Evolutionary conservation across 257 asterid species (phyloP).

Genomic region (Solanum chmielewskii): DNA sequence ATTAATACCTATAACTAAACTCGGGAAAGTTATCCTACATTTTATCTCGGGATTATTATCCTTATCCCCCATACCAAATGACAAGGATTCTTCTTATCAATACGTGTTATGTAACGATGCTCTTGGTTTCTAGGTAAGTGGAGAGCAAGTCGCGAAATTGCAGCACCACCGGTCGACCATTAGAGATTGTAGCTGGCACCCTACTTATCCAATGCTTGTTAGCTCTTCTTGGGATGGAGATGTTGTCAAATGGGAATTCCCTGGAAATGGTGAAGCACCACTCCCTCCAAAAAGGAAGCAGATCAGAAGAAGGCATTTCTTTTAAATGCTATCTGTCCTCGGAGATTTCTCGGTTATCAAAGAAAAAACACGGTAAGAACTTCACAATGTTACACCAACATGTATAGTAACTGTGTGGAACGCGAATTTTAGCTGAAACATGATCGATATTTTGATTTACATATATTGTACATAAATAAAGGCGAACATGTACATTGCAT

Average conservation of each 20-base stretch:
- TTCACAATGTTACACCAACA: neutral
- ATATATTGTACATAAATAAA: neutral
- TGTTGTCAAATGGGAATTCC: constrained; percentile 64
- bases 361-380: no score
- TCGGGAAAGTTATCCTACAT: neutral
- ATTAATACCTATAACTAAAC: neutral
- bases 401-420: neutral
- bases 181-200: constrained; percentile 57
- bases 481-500: neutral
- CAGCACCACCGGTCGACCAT: constrained; percentile 31
- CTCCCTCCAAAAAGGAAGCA: neutral
- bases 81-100: neutral
- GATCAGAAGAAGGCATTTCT: neutral
- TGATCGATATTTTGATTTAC: neutral
- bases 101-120: neutral
- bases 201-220: constrained; percentile 61
- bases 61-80: neutral
- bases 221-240: constrained; percentile 87
- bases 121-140: constrained; percentile 37
- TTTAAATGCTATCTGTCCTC: neutral
- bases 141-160: constrained; percentile 55
- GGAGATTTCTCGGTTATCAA: neutral
- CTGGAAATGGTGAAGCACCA: constrained; percentile 27
- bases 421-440: neutral
- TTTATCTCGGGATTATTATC: neutral